Evolutionary conservation across 257 asterid genomes (phyloP), one percentile per base, ranked within the genome.

Genomic region (Petrea volubilis): DNA sequence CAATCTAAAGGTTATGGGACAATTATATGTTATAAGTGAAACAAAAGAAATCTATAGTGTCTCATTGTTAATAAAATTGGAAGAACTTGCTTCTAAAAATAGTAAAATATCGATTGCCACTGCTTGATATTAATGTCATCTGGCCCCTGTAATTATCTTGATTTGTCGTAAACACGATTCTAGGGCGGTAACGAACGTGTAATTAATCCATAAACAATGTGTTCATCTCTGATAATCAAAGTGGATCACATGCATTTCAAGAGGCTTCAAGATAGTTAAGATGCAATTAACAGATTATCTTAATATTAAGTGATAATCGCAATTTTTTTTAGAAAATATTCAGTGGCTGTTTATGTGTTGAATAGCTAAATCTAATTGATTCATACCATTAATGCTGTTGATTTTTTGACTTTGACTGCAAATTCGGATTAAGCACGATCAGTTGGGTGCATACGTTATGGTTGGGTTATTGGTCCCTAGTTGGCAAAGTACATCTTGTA

Each of bases 211-310:
- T 38, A 5, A 38, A 25, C 23, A 40, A 61, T 44, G 67, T 44
- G 52, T 43, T 71, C 34, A 49, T 23, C 46, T 34, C 70, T 50
- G 70, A 62, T 50, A 72, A 61, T 50, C 56, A 36, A 70, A 70
- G 68, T 21, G 1, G 59, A 58, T 29, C 68, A 70, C 64, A 50
- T 62, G 70, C 63, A 60, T 28, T 53, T 6, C 40, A 31, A 34
- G 55, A 34, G 55, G 12, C 7, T 14, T 60, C 31, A 21, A 20
- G 25, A 7, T 14, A 3, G 28, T 34, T 41, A 13, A 62, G 53
- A 62, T 29, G 33, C 13, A 23, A 18, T 61, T 5, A 23, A n/a
- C 41, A 58, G 43, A 70, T 49, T 18, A 60, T 29, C 18, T 31
- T 24, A 57, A 10, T 49, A 21, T 71, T 71, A 59, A 21, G 33